Evolutionary conservation across 371 early-diverging fungal genomes (phyloP).

Genomic region (Choanephora cucurbitarum): DNA sequence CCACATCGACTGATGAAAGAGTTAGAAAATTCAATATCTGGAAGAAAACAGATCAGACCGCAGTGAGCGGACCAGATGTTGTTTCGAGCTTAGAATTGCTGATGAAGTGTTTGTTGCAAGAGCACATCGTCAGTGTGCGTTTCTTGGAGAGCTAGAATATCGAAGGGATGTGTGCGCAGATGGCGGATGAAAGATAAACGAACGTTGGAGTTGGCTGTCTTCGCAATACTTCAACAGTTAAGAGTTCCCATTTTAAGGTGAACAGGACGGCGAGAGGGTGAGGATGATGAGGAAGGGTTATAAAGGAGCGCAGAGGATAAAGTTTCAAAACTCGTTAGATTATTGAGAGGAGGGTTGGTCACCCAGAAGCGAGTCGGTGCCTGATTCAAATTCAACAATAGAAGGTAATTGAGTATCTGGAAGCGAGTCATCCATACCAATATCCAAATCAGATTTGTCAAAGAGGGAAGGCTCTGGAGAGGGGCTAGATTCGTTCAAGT

Average conservation of each 20-base stretch:
- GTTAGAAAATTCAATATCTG: slow-evolving; percentile 3
- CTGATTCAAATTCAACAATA: no score
- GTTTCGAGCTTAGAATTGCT: slow-evolving; percentile 1
- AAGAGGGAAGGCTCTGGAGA: no score
- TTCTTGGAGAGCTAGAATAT: slow-evolving; percentile 5
- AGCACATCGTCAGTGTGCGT: background rate
- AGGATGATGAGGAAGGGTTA: no score
- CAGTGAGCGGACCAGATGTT: slow-evolving; percentile 6
- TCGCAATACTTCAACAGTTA: slow-evolving; percentile 8
- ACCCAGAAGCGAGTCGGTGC: no score
- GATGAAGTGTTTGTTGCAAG: background rate
- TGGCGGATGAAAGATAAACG: slow-evolving; percentile 2
- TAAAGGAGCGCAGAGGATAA: no score
- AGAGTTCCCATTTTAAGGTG: background rate
- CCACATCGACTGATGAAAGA: slow-evolving; percentile 4
- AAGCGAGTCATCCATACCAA: no score
- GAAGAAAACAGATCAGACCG: slow-evolving; percentile 3
- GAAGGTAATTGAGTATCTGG: no score
- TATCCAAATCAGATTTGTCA: no score
- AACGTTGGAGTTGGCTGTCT: background rate
- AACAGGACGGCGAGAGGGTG: no score
- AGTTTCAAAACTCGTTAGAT: no score
- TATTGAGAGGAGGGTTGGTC: no score
- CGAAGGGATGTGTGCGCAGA: slow-evolving; percentile 1
- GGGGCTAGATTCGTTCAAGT: no score